Conservation (phyloP, 805 yeast genomes). For the Metschnikowia reukaufii region DNA sequence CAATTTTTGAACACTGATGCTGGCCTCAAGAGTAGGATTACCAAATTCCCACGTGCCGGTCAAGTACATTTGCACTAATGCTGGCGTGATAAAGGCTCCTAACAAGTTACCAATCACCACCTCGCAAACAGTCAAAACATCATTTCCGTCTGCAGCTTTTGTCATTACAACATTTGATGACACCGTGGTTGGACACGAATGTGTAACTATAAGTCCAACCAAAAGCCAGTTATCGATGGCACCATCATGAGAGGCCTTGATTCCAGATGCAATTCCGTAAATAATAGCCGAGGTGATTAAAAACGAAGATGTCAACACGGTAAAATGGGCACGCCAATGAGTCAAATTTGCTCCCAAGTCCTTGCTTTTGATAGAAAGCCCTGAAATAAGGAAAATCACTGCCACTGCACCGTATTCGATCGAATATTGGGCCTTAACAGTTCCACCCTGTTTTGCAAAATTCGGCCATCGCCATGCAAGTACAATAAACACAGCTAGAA, state of each 20-base stretch:
- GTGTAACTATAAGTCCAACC: constrained; percentile 79
- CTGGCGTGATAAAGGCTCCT: constrained; percentile 89
- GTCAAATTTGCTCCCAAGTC: constrained; percentile 60
- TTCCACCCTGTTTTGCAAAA: constrained; percentile 82
- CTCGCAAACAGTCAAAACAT: constrained; percentile 72
- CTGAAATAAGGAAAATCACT: constrained; percentile 76
- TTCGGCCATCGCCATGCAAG: constrained; percentile 77
- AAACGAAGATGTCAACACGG: constrained; percentile 67
- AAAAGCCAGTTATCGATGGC: constrained; percentile 74
- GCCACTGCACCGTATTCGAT: constrained; percentile 89
- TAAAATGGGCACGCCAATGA: constrained; percentile 81
- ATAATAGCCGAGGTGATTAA: constrained; percentile 68
- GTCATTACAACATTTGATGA: constrained; percentile 94
- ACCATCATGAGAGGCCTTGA: constrained; percentile 53
- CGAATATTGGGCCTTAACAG: constrained; percentile 68
- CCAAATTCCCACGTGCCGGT: constrained; percentile 68
- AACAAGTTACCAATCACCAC: constrained; percentile 81
- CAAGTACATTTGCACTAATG: constrained; percentile 70
- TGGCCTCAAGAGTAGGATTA: constrained; percentile 61
- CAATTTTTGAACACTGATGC: constrained; percentile 49
- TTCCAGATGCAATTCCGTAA: constrained; percentile 70
- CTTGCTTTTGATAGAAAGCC: constrained; percentile 70
- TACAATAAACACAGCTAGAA: constrained; percentile 69
- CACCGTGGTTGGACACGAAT: constrained; percentile 89
- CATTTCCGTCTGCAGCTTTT: constrained; percentile 80